phyloP scores from a whole-genome alignment of 176 grass and related monocot species.

The Carex littledalei region DNA sequence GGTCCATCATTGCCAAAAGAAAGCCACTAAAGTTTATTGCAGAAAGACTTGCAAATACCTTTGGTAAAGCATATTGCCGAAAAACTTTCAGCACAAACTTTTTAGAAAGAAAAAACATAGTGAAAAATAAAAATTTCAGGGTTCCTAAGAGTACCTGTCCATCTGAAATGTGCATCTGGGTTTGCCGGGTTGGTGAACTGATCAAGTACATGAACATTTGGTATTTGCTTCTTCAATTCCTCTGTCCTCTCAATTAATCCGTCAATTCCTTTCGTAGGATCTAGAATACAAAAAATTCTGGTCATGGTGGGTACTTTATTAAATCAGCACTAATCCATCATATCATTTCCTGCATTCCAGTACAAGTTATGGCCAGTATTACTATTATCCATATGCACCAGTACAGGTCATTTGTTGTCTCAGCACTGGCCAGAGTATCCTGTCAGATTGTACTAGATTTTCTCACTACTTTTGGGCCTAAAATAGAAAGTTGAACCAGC shows the following conservation, averaged over 20 bases:
- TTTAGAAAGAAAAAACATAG: neutral
- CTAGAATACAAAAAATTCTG: conserved; percentile 29
- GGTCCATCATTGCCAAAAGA: neutral
- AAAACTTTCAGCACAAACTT: neutral
- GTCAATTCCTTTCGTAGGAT: conserved; percentile 53
- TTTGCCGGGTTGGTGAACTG: conserved; percentile 57
- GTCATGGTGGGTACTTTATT: neutral
- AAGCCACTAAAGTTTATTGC: neutral
- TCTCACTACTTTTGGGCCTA: neutral
- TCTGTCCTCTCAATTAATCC: conserved; percentile 42
- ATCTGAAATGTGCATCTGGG: conserved; percentile 58
- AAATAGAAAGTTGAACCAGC: neutral
- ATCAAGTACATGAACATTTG: conserved; percentile 56
- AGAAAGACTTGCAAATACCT: neutral
- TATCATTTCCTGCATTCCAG: neutral
- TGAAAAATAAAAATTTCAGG: neutral
- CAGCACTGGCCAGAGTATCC: neutral
- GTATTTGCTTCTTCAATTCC: conserved; percentile 46
- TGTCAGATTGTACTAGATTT: neutral
- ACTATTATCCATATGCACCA: neutral
- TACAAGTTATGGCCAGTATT: neutral
- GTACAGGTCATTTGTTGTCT: neutral
- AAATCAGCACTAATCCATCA: neutral
- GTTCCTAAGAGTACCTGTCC: conserved; percentile 45
- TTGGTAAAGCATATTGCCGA: neutral